Evolutionary conservation across 192 early-diverging fungal genomes (phyloP).

Genomic region (Borealophlyctis nickersoniae): DNA sequence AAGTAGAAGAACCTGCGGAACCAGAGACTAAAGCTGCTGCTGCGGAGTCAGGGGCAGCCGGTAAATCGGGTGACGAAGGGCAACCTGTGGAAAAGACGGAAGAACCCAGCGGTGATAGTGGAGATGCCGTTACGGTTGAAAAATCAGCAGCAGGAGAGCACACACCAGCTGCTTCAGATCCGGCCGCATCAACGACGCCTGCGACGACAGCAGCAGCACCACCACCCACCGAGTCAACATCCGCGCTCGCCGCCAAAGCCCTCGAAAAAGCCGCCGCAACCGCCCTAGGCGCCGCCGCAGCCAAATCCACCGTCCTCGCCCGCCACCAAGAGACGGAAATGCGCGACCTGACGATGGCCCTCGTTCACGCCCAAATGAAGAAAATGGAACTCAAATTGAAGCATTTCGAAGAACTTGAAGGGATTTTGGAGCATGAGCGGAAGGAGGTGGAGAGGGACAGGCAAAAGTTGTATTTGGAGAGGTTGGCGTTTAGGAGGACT

Average conservation of each 20-base stretch:
- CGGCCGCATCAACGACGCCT: neutral
- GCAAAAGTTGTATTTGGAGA: conserved; percentile 57
- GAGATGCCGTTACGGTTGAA: conserved; percentile 16
- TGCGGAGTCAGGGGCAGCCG: conserved; percentile 18
- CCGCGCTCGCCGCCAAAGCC: conserved; percentile 1
- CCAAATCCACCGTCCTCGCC: conserved; percentile 79
- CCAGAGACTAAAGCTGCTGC: conserved; percentile 9
- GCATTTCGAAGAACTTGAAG: conserved; percentile 91
- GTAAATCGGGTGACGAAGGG: neutral
- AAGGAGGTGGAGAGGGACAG: conserved; percentile 71
- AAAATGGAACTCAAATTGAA: conserved; percentile 90
- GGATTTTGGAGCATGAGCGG: conserved; percentile 82
- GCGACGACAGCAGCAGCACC: conserved; percentile 1
- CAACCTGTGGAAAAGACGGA: neutral
- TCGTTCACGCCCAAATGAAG: conserved; percentile 82
- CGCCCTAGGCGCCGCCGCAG: conserved; percentile 90
- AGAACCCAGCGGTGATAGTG: neutral
- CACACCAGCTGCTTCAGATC: neutral
- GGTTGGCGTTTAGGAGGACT: conserved; percentile 44
- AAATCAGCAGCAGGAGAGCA: neutral
- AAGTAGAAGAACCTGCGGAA: conserved; percentile 9
- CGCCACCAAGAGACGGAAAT: conserved; percentile 84
- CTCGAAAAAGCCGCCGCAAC: conserved; percentile 78
- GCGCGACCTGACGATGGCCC: conserved; percentile 71
- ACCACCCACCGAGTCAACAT: neutral